phyloP scores from a whole-genome alignment of 441 rosid genomes.

The Adansonia rubrostipa region DNA sequence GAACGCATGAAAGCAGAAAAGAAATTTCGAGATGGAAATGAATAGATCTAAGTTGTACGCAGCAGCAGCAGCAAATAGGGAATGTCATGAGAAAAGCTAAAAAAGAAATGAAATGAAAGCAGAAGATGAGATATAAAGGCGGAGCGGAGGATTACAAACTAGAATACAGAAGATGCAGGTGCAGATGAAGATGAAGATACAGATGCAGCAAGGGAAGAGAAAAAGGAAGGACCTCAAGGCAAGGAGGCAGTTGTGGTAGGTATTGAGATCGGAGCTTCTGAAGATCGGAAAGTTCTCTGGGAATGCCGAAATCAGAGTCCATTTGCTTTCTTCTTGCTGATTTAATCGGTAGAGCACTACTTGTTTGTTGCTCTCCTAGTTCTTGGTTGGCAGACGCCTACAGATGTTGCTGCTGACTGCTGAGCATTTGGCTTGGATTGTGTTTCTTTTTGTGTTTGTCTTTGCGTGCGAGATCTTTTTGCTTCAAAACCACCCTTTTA shows the following conservation, averaged over 20 bases:
- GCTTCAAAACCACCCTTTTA: conserved; percentile 29
- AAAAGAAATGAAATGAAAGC: background rate
- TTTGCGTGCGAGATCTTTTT: too few species aligned
- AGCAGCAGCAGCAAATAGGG: background rate
- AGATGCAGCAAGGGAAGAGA: background rate
- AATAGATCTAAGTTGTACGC: conserved; percentile 13
- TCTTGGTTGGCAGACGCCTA: background rate
- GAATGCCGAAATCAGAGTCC: conserved; percentile 97
- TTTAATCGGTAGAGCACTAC: background rate
- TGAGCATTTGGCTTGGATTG: background rate
- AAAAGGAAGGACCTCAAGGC: conserved; percentile 65
- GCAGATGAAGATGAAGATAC: background rate
- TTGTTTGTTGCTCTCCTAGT: background rate
- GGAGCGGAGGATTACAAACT: background rate
- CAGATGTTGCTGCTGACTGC: background rate
- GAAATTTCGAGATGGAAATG: background rate
- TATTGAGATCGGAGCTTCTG: conserved; percentile 83
- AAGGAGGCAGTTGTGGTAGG: conserved; percentile 90
- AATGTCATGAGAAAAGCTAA: background rate
- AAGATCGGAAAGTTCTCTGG: conserved; percentile 92
- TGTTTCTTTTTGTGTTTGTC: too few species aligned
- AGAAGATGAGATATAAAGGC: background rate
- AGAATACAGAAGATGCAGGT: background rate
- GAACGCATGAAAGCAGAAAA: background rate
- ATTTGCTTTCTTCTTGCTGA: conserved; percentile 16